A percentile compares a stretch with the other conserved stretches of the same genome.
phyloP scores from a whole-genome alignment of 345 rosid genomes.

The Populus euphratica region DNA sequence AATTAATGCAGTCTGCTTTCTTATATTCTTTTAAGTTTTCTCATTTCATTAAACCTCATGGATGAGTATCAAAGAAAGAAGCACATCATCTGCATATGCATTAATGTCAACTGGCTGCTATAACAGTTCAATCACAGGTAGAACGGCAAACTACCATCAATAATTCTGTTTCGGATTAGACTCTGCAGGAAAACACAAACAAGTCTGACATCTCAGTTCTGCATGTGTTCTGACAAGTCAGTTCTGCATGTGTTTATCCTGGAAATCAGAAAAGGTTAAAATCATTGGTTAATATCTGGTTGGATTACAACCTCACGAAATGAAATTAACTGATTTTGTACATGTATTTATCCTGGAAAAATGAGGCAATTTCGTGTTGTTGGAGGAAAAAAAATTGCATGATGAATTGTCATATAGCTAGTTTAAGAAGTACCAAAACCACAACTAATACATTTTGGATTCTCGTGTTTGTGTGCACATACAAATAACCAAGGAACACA shows the following conservation, averaged over 20 bases:
- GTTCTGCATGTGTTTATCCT: conserved; percentile 99
- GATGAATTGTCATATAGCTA: not conserved
- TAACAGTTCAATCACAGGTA: not conserved
- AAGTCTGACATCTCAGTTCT: conserved; percentile 96
- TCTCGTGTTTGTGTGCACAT: not conserved
- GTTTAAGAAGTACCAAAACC: not conserved
- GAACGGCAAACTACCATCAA: conserved; percentile 55
- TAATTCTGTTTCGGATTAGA: conserved; percentile 80
- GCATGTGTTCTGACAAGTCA: conserved; percentile 99
- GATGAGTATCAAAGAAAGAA: not conserved
- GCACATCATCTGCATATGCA: not conserved
- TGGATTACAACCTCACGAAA: not conserved
- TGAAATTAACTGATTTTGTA: not conserved
- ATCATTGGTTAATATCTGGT: not conserved
- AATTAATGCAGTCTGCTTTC: not conserved
- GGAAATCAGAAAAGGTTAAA: conserved; percentile 31
- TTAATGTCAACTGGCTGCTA: not conserved
- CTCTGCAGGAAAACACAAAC: conserved; percentile 97
- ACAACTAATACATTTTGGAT: not conserved
- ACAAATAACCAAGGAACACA: not conserved
- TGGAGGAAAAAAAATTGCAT: not conserved
- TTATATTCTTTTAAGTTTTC: not conserved
- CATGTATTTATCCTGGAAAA: not conserved
- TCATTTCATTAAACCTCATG: not conserved
- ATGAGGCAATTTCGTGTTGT: not conserved